Evolutionary conservation across 78 protist species (phyloP).

Genomic region (Paulinella micropora): DNA sequence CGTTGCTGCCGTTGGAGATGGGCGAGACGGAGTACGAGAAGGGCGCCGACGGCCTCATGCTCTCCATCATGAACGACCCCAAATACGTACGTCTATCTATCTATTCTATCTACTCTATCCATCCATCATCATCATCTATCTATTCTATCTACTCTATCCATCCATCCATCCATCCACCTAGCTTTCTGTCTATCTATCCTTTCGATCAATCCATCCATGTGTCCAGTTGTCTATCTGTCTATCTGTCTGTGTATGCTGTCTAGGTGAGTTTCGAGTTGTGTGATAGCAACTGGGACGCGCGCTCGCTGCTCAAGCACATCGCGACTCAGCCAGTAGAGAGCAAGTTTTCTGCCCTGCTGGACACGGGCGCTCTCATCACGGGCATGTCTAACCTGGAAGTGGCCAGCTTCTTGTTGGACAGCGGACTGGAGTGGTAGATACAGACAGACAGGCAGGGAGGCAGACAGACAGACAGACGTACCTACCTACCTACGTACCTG

Average conservation of each 20-base stretch:
- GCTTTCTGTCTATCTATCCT: too few species aligned
- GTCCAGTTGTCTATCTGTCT: too few species aligned
- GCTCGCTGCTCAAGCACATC: background rate
- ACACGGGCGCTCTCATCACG: conserved; percentile 54
- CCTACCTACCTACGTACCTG: too few species aligned
- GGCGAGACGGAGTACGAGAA: conserved; percentile 29
- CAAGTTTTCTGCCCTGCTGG: conserved; percentile 33
- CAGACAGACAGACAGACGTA: too few species aligned
- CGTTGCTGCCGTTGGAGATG: conserved; percentile 31
- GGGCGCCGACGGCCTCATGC: conserved; percentile 24
- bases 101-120: too few species aligned
- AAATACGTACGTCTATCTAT: too few species aligned
- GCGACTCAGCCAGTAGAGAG: background rate
- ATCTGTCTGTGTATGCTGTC: too few species aligned
- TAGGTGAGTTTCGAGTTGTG: background rate
- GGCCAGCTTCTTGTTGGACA: conserved; percentile 20
- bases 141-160: too few species aligned
- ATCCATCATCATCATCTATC: too few species aligned
- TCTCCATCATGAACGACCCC: conserved; percentile 14
- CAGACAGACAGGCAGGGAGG: too few species aligned
- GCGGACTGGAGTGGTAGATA: conserved; percentile 18
- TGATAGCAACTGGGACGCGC: background rate
- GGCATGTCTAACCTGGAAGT: conserved; percentile 45
- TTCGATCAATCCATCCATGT: too few species aligned
- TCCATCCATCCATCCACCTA: too few species aligned